These are phyloP conservation scores for Lichtheimia ornata DNA, from an alignment of 371 early-diverging fungal genomes.

Conservation along the genomic window DNA sequence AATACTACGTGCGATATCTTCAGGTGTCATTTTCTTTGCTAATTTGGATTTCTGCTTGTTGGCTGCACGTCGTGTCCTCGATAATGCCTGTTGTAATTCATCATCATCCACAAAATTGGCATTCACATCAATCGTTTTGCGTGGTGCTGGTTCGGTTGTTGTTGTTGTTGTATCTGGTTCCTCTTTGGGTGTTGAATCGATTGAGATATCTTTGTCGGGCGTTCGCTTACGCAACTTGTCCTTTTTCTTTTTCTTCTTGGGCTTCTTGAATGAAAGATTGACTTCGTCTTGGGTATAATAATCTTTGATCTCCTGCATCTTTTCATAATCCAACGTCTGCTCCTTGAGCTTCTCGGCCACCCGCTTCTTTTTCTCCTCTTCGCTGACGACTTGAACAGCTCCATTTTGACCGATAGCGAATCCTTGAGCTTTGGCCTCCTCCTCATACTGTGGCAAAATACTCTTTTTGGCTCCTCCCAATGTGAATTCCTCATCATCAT, in stretches of 20 bases:
- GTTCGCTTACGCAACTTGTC: conserved; percentile 50
- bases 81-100: conserved; percentile 84
- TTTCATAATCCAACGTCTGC: conserved; percentile 62
- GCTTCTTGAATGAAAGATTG: conserved; percentile 76
- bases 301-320: conserved; percentile 66
- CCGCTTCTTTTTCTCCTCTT: conserved; percentile 26
- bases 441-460: conserved; percentile 86
- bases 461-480: conserved; percentile 50
- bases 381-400: conserved; percentile 16
- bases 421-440: conserved; percentile 58
- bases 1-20: conserved; percentile 55
- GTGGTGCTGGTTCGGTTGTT: conserved; percentile 23
- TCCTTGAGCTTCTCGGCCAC: conserved; percentile 65
- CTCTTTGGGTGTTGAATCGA: conserved; percentile 19
- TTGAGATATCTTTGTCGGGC: conserved; percentile 36
- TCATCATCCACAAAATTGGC: conserved; percentile 93
- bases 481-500: conserved; percentile 78
- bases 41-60: conserved; percentile 51
- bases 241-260: conserved; percentile 66
- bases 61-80: conserved; percentile 70
- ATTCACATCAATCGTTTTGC: conserved; percentile 31
- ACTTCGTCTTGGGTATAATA: conserved; percentile 90
- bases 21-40: conserved; percentile 53
- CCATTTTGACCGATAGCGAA: conserved; percentile 48
- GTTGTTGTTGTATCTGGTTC: conserved; percentile 24